These are phyloP conservation scores for Croton laevigatus DNA, from an alignment of 441 rosid genomes.

Conservation along the genomic window DNA sequence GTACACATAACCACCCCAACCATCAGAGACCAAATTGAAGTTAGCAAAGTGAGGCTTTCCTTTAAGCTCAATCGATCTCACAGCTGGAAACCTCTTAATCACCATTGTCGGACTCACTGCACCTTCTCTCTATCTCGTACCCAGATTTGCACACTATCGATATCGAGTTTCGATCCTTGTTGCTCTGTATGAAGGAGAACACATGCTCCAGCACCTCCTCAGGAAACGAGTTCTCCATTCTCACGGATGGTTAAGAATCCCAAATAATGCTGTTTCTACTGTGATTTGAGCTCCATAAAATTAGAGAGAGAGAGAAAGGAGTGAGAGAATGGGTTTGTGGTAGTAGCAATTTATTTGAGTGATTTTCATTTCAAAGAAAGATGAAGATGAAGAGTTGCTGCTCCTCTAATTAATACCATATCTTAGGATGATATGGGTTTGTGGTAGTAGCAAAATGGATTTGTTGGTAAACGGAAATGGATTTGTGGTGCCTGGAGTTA, in stretches of 20 bases:
- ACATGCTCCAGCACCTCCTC: conserved; percentile 80
- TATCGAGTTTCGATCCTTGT: conserved; percentile 71
- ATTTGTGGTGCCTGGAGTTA: no score
- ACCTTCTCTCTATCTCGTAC: conserved; percentile 71
- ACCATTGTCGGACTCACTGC: conserved; percentile 56
- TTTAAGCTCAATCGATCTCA: conserved; percentile 77
- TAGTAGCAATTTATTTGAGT: no score
- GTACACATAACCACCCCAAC: conserved; percentile 84
- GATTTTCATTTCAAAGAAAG: no score
- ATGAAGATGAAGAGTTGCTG: no score
- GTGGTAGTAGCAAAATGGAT: no score
- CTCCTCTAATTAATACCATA: no score
- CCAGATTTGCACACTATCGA: conserved; percentile 93
- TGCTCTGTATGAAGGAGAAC: conserved; percentile 54
- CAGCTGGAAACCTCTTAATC: conserved; percentile 62
- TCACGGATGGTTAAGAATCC: conserved; percentile 8
- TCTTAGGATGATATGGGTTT: no score
- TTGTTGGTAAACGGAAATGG: no score
- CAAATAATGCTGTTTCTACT: background rate
- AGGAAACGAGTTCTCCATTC: conserved; percentile 57
- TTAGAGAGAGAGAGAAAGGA: conserved; percentile 3
- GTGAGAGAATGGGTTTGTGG: no score
- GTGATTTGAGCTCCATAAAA: no score
- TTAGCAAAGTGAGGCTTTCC: conserved; percentile 97
- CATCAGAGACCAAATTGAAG: conserved; percentile 80